phyloP scores from a whole-genome alignment of 2,329 filamentous ascomycete species.

The Ceratocystiopsis sp. region DNA sequence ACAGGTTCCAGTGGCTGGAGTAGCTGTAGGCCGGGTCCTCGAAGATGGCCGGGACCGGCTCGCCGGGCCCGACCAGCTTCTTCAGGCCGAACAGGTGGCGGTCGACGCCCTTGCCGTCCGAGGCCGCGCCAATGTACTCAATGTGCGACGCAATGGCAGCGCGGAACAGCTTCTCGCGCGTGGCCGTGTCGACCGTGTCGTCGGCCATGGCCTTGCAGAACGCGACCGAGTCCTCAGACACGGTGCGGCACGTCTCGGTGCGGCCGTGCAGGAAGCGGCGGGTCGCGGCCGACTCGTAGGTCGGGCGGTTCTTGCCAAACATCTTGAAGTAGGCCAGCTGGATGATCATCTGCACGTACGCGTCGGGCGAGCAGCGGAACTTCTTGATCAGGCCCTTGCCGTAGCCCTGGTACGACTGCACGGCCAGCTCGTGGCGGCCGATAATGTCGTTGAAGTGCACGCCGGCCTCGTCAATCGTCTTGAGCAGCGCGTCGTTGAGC shows the following conservation, averaged over 20 bases:
- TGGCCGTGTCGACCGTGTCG: slow-evolving; percentile 28
- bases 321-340: slow-evolving; percentile 98
- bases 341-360: slow-evolving; percentile 96
- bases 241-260: slow-evolving; percentile 86
- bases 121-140: slow-evolving; percentile 79
- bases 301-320: slow-evolving; percentile 94
- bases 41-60: slow-evolving; percentile 70
- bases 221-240: slow-evolving; percentile 78
- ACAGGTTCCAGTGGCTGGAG: slow-evolving; percentile 77
- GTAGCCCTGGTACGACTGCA: slow-evolving; percentile 93
- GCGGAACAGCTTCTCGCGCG: slow-evolving; percentile 57
- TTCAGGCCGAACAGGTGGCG: slow-evolving; percentile 95
- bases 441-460: slow-evolving; percentile 71
- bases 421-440: slow-evolving; percentile 71
- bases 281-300: slow-evolving; percentile 91
- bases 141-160: slow-evolving; percentile 67
- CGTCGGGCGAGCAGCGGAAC: slow-evolving; percentile 95
- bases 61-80: slow-evolving; percentile 65
- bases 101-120: slow-evolving; percentile 86
- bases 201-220: slow-evolving; percentile 84
- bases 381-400: slow-evolving; percentile 98
- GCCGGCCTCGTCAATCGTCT: slow-evolving; percentile 62
- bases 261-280: slow-evolving; percentile 91
- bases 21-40: slow-evolving; percentile 75
- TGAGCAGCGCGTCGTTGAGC: slow-evolving; percentile 53